Evolutionary conservation across 2,329 filamentous ascomycete species (phyloP).

Genomic region (Paraconiothyrium brasiliense): DNA sequence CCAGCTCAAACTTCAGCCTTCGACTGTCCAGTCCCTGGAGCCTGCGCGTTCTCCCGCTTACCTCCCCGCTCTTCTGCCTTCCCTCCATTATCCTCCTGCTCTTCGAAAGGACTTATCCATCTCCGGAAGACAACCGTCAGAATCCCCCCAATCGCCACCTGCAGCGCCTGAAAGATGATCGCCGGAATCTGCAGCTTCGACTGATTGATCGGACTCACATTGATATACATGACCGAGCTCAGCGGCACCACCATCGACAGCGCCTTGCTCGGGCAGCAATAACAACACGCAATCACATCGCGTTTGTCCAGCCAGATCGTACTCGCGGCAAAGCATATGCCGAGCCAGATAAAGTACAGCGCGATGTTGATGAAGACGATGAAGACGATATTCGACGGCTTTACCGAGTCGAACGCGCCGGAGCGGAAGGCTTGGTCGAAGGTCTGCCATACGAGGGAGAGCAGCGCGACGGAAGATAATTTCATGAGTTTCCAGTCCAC

Average conservation of each 20-base stretch:
- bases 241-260: constrained; percentile 75
- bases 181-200: constrained; percentile 71
- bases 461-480: constrained; percentile 54
- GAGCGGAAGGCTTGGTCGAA: constrained; percentile 74
- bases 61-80: constrained; percentile 23
- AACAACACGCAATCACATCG: constrained; percentile 75
- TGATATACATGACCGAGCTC: constrained; percentile 72
- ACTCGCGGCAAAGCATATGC: constrained; percentile 67
- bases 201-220: constrained; percentile 63
- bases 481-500: constrained; percentile 58
- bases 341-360: constrained; percentile 69
- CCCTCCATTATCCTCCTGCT: constrained; percentile 52
- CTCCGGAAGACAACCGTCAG: constrained; percentile 53
- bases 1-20: background rate
- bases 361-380: constrained; percentile 73
- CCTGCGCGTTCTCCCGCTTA: constrained; percentile 12
- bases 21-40: background rate
- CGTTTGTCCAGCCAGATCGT: constrained; percentile 64
- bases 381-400: constrained; percentile 70
- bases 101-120: constrained; percentile 61
- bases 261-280: constrained; percentile 78
- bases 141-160: constrained; percentile 53
- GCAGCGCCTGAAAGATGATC: constrained; percentile 63
- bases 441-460: constrained; percentile 70
- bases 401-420: constrained; percentile 67